Percentiles rank a stretch among this genome's conserved stretches.
phyloP scores from a whole-genome alignment of 1,284 basidiomycete species.

The Moesziomyces aphidis region DNA sequence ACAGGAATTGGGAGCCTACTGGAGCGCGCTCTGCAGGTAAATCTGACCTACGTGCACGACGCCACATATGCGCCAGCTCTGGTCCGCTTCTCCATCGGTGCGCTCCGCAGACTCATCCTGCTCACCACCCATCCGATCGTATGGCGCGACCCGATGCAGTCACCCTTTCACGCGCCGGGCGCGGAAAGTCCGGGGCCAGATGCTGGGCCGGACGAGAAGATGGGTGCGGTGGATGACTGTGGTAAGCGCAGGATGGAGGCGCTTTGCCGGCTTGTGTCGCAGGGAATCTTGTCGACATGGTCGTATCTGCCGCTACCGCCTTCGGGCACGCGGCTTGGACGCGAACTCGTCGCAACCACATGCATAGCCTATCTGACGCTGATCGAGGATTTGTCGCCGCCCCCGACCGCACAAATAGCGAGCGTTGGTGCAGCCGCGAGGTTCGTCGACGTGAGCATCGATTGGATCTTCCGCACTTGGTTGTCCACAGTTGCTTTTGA shows the following conservation, averaged over 20 bases:
- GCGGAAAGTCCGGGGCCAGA: not conserved
- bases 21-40: conserved; percentile 32
- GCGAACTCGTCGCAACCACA: conserved; percentile 17
- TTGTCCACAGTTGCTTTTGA: conserved; percentile 12
- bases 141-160: not conserved
- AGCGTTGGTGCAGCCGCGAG: conserved; percentile 8
- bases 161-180: not conserved
- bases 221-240: conserved; percentile 9
- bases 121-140: conserved; percentile 28
- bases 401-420: not conserved
- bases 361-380: conserved; percentile 14
- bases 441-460: conserved; percentile 26
- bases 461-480: conserved; percentile 32
- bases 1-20: conserved; percentile 39
- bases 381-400: conserved; percentile 10
- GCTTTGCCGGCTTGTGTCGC: conserved; percentile 17
- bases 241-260: conserved; percentile 26
- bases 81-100: conserved; percentile 13
- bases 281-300: conserved; percentile 35
- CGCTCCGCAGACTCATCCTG: conserved; percentile 30
- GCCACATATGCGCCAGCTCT: conserved; percentile 14
- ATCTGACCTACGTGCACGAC: conserved; percentile 42
- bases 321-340: conserved; percentile 7
- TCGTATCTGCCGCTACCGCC: conserved; percentile 40
- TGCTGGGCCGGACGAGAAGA: not conserved